Conservation (phyloP, 495 filamentous ascomycete species). For the Daldinia childiae region DNA sequence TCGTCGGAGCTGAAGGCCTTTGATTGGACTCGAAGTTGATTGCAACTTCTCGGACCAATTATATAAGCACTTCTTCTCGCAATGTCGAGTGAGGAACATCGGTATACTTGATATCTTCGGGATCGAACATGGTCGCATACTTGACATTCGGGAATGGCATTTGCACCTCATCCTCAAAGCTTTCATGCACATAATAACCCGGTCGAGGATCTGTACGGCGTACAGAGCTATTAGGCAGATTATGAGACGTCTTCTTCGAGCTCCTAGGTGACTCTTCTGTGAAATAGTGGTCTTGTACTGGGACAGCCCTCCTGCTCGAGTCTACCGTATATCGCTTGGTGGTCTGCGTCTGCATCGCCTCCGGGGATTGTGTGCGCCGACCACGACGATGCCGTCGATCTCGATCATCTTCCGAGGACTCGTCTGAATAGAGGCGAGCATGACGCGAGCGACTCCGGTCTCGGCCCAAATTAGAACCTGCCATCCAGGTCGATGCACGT, state of each 20-base stretch:
- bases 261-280: slow-evolving; percentile 33
- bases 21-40: background rate
- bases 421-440: slow-evolving; percentile 27
- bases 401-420: slow-evolving; percentile 42
- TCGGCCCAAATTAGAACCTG: slow-evolving; percentile 31
- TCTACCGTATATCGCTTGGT: slow-evolving; percentile 36
- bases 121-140: slow-evolving; percentile 25
- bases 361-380: slow-evolving; percentile 43
- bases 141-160: slow-evolving; percentile 35
- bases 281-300: slow-evolving; percentile 37
- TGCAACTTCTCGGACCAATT: background rate
- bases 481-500: slow-evolving; percentile 38
- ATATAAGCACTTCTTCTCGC: slow-evolving; percentile 24
- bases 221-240: slow-evolving; percentile 39
- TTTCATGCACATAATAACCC: slow-evolving; percentile 26
- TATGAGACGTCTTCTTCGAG: slow-evolving; percentile 35
- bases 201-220: slow-evolving; percentile 27
- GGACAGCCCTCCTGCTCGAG: slow-evolving; percentile 21
- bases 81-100: slow-evolving; percentile 18
- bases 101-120: slow-evolving; percentile 26
- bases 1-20: background rate
- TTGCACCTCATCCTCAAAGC: slow-evolving; percentile 31
- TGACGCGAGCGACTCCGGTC: slow-evolving; percentile 45
- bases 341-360: slow-evolving; percentile 16
- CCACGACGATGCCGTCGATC: slow-evolving; percentile 40